Conservation (phyloP, 2,329 filamentous ascomycete species). For the Pyrenochaeta sp. region DNA sequence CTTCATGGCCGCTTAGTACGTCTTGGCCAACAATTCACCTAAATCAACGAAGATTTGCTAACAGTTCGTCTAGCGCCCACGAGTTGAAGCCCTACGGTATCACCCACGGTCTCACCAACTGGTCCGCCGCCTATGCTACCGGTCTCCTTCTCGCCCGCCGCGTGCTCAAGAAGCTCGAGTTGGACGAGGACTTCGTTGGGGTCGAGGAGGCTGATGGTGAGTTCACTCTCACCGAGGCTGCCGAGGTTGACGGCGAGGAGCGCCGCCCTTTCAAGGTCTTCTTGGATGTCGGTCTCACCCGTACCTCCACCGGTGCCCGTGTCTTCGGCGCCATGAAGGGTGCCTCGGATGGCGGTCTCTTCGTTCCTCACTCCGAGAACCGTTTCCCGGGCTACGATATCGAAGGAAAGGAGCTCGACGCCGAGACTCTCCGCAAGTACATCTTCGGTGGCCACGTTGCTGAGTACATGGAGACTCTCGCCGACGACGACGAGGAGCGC, state of each 20-base stretch:
- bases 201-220: slow-evolving; percentile 98
- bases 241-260: slow-evolving; percentile 85
- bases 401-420: slow-evolving; percentile 96
- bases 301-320: slow-evolving; percentile 97
- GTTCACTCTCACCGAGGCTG: slow-evolving; percentile 93
- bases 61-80: slow-evolving; percentile 67
- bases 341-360: slow-evolving; percentile 96
- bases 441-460: slow-evolving; percentile 98
- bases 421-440: slow-evolving; percentile 98
- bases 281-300: slow-evolving; percentile 96
- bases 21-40: background rate
- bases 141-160: slow-evolving; percentile 97
- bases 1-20: slow-evolving; percentile 62
- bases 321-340: slow-evolving; percentile 99
- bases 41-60: slow-evolving; percentile 3
- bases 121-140: slow-evolving; percentile 95
- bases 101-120: slow-evolving; percentile 99
- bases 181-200: slow-evolving; percentile 91
- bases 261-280: slow-evolving; percentile 99
- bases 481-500: slow-evolving; percentile 99
- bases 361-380: slow-evolving; percentile 98
- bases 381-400: slow-evolving; percentile 99
- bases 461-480: slow-evolving; percentile 99
- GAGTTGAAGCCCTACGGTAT: slow-evolving; percentile 98
- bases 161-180: slow-evolving; percentile 93